Conservation (phyloP, 495 filamentous ascomycete genomes). For the Bacidia rubella region DNA sequence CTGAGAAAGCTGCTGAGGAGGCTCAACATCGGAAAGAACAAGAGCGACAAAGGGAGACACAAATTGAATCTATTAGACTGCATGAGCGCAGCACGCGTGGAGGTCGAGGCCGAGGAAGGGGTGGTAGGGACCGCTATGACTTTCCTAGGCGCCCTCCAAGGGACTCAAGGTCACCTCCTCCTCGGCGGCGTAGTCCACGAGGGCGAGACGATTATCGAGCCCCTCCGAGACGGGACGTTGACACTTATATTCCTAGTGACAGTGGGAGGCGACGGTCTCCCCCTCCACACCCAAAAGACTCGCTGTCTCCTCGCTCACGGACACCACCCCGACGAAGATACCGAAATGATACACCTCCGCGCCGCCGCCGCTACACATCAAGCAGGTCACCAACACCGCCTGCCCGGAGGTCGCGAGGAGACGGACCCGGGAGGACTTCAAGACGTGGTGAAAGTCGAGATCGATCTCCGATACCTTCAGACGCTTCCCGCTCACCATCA, state of each 20-base stretch:
- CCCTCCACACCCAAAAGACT: slow-evolving; percentile 26
- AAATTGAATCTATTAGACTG: slow-evolving; percentile 53
- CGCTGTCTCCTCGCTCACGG: slow-evolving; percentile 25
- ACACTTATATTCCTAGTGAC: slow-evolving; percentile 43
- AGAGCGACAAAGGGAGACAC: slow-evolving; percentile 42
- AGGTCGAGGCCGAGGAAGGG: slow-evolving; percentile 40
- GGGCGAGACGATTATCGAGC: slow-evolving; percentile 34
- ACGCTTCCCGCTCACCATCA: slow-evolving; percentile 48
- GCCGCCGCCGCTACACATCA: slow-evolving; percentile 24
- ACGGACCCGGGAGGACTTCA: slow-evolving; percentile 26
- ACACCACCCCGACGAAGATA: slow-evolving; percentile 28
- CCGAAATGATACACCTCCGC: slow-evolving; percentile 19
- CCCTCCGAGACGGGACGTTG: slow-evolving; percentile 38
- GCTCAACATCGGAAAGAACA: slow-evolving; percentile 55
- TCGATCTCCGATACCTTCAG: slow-evolving; percentile 35
- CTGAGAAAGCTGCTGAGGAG: slow-evolving; percentile 69
- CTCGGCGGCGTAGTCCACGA: slow-evolving; percentile 38
- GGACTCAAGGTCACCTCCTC: slow-evolving; percentile 51
- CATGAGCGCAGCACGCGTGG: slow-evolving; percentile 60
- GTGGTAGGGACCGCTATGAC: slow-evolving; percentile 35
- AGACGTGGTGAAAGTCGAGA: slow-evolving; percentile 38
- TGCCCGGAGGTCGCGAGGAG: slow-evolving; percentile 25
- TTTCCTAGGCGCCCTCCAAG: slow-evolving; percentile 30
- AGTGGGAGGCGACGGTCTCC: slow-evolving; percentile 13
- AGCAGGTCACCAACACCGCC: slow-evolving; percentile 30